A percentile compares a stretch with the other conserved stretches of the same genome.
Conservation (phyloP, 176 grass and related monocot species). For the Tuctoria greenei region DNA sequence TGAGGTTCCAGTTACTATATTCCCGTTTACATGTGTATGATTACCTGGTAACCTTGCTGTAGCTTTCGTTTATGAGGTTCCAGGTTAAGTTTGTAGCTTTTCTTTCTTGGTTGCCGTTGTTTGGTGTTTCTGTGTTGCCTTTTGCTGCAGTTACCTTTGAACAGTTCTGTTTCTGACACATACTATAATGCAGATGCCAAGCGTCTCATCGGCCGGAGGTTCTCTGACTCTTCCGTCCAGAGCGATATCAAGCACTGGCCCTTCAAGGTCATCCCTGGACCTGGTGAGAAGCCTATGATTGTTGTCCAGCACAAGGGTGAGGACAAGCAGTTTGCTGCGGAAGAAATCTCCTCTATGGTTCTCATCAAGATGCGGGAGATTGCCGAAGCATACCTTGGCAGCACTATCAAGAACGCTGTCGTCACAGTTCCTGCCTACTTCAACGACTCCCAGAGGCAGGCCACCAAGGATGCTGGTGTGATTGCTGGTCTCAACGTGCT, state of each 20-base stretch:
- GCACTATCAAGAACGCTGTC: constrained; percentile 49
- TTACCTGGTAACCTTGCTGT: too few relatives aligned
- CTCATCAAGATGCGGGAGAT: constrained; percentile 70
- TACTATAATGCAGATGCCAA: constrained; percentile 49
- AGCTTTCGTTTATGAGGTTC: too few relatives aligned
- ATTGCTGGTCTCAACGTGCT: constrained; percentile 66
- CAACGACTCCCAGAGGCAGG: constrained; percentile 62
- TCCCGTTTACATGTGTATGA: too few relatives aligned
- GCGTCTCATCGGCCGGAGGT: constrained; percentile 58
- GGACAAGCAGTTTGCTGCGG: constrained; percentile 63
- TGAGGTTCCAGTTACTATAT: constrained; percentile 51
- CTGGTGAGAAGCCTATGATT: constrained; percentile 62
- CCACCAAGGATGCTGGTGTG: constrained; percentile 57
- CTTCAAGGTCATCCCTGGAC: constrained; percentile 60
- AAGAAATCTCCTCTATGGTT: constrained; percentile 59
- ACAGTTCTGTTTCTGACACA: background rate
- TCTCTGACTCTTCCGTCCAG: constrained; percentile 51
- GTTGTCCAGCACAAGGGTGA: constrained; percentile 65
- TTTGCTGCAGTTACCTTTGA: too few relatives aligned
- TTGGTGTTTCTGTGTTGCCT: too few relatives aligned
- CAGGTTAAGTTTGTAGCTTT: too few relatives aligned
- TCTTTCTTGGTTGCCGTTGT: too few relatives aligned
- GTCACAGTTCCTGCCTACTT: constrained; percentile 63
- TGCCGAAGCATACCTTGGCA: constrained; percentile 56
- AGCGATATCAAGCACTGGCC: constrained; percentile 56